Percentiles rank a stretch among this genome's conserved stretches.
Evolutionary conservation across 495 filamentous ascomycete genomes (phyloP).

Genomic region (Parathielavia hyrcaniae): DNA sequence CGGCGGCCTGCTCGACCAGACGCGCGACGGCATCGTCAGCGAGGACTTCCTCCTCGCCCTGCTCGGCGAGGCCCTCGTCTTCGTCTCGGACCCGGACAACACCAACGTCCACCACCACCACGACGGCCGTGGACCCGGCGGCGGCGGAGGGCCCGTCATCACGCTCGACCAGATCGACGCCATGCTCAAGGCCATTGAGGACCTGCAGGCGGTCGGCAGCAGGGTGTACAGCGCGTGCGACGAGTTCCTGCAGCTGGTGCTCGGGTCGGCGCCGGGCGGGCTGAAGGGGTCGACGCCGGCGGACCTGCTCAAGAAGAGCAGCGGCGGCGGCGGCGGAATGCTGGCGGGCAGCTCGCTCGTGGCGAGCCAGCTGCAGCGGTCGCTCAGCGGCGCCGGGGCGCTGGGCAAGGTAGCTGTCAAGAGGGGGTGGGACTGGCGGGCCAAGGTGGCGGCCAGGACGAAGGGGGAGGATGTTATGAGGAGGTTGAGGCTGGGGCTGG

Average conservation of each 20-base stretch:
- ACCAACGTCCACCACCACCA: conserved; percentile 26
- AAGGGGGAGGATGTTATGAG: conserved; percentile 62
- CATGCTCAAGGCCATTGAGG: conserved; percentile 74
- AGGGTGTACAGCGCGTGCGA: conserved; percentile 64
- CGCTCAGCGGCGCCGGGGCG: conserved; percentile 31
- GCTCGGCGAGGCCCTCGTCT: conserved; percentile 73
- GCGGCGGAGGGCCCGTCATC: conserved; percentile 39
- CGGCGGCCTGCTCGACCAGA: conserved; percentile 76
- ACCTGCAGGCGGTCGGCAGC: conserved; percentile 67
- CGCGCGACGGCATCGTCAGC: conserved; percentile 68
- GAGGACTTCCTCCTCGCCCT: conserved; percentile 80
- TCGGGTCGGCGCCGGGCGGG: conserved; percentile 39
- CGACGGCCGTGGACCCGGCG: too few relatives aligned
- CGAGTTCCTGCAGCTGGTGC: conserved; percentile 58
- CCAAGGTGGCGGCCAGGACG: conserved; percentile 49
- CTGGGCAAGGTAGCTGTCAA: conserved; percentile 42
- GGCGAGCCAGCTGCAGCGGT: conserved; percentile 54
- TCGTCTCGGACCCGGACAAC: conserved; percentile 54
- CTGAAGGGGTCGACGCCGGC: conserved; percentile 51
- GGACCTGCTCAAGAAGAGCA: conserved; percentile 60
- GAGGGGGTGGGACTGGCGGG: conserved; percentile 84
- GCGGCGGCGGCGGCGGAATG: conserved; percentile 37
- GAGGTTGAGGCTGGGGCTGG: conserved; percentile 66
- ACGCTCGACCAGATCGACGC: conserved; percentile 61
- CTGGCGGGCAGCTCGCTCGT: conserved; percentile 69